A percentile compares a stretch with the other conserved stretches of the same genome.
phyloP scores from a whole-genome alignment of 345 rosid genomes.

The Bruguiera parviflora region DNA sequence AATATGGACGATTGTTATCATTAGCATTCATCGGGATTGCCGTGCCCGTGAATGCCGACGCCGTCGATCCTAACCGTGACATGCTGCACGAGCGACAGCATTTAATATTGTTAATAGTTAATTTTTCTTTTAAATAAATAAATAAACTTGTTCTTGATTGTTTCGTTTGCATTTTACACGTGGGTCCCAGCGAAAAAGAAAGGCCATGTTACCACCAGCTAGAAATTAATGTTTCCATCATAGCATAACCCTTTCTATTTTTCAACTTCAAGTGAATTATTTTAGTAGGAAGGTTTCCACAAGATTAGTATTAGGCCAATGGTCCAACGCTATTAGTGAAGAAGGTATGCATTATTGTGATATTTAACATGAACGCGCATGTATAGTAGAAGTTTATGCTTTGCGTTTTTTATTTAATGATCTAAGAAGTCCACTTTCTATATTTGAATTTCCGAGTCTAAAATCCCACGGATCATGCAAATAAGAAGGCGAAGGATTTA shows the following conservation, averaged over 20 bases:
- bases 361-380: no score
- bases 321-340: no score
- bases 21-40: conserved; percentile 27
- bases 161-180: no score
- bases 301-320: not conserved
- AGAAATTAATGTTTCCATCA: not conserved
- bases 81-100: conserved; percentile 34
- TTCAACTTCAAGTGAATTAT: not conserved
- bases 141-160: no score
- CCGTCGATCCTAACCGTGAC: conserved; percentile 13
- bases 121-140: no score
- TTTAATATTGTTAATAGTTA: not conserved
- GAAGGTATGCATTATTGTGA: no score
- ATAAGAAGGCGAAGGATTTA: conserved; percentile 1
- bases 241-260: not conserved
- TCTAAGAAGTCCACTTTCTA: no score
- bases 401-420: not conserved
- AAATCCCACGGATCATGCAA: not conserved
- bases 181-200: conserved; percentile 8
- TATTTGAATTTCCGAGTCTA: not conserved
- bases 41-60: conserved; percentile 28
- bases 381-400: no score
- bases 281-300: not conserved
- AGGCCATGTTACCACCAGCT: conserved; percentile 20
- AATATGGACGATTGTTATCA: not conserved